phyloP scores from a whole-genome alignment of 352 stramenopile genomes.

The Globisporangium apiculatum region DNA sequence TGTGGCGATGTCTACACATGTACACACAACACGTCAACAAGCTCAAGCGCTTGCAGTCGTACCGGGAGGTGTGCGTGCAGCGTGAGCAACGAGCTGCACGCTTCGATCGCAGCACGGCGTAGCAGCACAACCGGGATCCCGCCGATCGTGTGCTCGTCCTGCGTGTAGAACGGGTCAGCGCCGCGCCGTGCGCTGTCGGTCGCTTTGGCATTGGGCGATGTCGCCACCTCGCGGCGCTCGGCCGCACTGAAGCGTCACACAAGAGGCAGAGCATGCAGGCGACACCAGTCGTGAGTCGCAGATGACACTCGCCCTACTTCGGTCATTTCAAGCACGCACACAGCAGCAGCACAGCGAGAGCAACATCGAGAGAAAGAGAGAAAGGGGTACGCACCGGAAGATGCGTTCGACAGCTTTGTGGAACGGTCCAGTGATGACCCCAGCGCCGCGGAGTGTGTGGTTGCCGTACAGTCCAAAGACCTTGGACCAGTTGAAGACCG shows the following conservation, averaged over 20 bases:
- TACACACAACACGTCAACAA: no score
- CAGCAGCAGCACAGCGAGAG: not conserved
- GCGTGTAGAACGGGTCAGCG: slow-evolving; percentile 37
- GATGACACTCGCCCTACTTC: not conserved
- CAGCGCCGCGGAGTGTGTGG: slow-evolving; percentile 69
- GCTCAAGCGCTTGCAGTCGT: slow-evolving; percentile 1
- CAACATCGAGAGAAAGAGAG: not conserved
- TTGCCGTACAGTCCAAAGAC: slow-evolving; percentile 78
- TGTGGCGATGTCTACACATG: no score
- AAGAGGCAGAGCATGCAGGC: slow-evolving; percentile 1
- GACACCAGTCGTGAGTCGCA: not conserved
- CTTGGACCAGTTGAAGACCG: slow-evolving; percentile 82
- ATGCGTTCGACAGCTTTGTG: slow-evolving; percentile 77
- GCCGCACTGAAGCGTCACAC: slow-evolving; percentile 12
- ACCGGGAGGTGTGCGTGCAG: slow-evolving; percentile 75
- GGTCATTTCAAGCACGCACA: not conserved
- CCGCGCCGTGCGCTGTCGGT: slow-evolving; percentile 26
- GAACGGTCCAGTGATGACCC: slow-evolving; percentile 72
- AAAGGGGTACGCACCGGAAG: slow-evolving; percentile 35
- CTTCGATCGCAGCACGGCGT: slow-evolving; percentile 68
- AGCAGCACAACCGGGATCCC: slow-evolving; percentile 71
- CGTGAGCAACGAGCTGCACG: slow-evolving; percentile 74
- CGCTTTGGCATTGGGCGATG: slow-evolving; percentile 24
- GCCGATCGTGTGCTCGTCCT: slow-evolving; percentile 62
- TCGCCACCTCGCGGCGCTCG: slow-evolving; percentile 26